Percentiles rank a stretch among this genome's conserved stretches.
phyloP scores from a whole-genome alignment of 768 basidiomycete genomes.

The Mycena metata region DNA sequence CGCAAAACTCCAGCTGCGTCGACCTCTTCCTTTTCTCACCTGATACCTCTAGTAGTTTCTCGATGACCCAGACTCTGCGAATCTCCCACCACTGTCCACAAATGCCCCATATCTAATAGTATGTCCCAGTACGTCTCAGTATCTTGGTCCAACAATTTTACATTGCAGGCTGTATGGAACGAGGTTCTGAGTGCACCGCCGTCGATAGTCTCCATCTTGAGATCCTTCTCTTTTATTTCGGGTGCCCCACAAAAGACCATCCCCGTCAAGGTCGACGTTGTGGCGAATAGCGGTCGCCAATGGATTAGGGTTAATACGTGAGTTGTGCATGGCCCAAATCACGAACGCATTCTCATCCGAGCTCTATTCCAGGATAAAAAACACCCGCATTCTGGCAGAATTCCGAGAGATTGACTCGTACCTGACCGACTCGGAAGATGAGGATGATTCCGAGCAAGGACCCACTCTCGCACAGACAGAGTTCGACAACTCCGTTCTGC shows the following conservation, averaged over 20 bases:
- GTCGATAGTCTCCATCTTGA: constrained; percentile 72
- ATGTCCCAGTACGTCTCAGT: constrained; percentile 49
- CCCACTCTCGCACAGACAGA: constrained; percentile 63
- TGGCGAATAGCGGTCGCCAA: constrained; percentile 76
- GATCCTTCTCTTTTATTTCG: constrained; percentile 56
- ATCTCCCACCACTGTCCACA: constrained; percentile 70
- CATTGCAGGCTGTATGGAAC: constrained; percentile 75
- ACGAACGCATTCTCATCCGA: constrained; percentile 5
- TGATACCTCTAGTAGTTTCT: constrained; percentile 71
- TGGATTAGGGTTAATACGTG: constrained; percentile 95
- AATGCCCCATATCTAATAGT: constrained; percentile 76
- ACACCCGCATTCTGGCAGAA: constrained; percentile 81
- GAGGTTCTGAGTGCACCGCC: constrained; percentile 74
- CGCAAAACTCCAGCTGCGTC: background rate
- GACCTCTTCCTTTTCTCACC: constrained; percentile 26
- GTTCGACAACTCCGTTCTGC: constrained; percentile 81
- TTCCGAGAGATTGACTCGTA: constrained; percentile 90
- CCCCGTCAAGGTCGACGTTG: constrained; percentile 83
- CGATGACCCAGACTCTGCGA: constrained; percentile 57
- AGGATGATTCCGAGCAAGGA: constrained; percentile 49
- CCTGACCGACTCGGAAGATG: constrained; percentile 69
- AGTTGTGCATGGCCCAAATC: constrained; percentile 46
- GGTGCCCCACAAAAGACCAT: constrained; percentile 42
- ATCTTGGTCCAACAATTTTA: no score
- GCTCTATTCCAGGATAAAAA: constrained; percentile 70